Evolutionary conservation across 495 filamentous ascomycete species (phyloP), one percentile per base, ranked within the genome.

Genomic region (Talaromyces stipitatus): DNA sequence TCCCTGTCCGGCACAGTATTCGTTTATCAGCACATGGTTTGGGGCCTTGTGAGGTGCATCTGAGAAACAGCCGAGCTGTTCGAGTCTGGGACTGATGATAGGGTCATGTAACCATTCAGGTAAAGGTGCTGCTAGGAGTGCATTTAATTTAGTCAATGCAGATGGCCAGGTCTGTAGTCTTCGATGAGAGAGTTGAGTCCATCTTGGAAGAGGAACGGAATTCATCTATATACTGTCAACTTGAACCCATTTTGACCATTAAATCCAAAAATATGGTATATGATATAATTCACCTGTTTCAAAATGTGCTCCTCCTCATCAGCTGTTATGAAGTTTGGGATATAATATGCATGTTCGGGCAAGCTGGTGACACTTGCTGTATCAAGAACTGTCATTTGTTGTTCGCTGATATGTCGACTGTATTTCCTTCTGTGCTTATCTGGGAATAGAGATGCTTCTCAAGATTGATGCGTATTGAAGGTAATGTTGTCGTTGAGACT

Each of bases 11-110:
- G 89, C 84, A 1, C 69, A 71, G 69, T 98, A 98, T 70, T 97
- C 91, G 64, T 98, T 98, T 38, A 97, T 81, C 16, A 98, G 78
- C 47, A 94, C 88, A 74, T 98, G 94, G 59, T 98, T 98, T 28
- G 92, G 91, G 3, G 69, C 75, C 9, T 71, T 58, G 62, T 97
- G 92, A 24, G 92, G 89, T 23, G 90, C 82, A 18, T 78, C 64
- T 2, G 69, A 65, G 69, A 96, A 97, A 22, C 96, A 76, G 48
- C 71, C 69, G 0, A 84, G 67, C 3, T 55, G 60, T 16, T 77
- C 75, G 4, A 98, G 77, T 30, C 89, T 84, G 2, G 83, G 71
- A 27, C 60, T 57, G 50, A 92, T 72, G 36, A 95, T 75, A 7
- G 90, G 92, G 0, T 81, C 71, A 30, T 71, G 68, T 2, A 98